phyloP scores from a whole-genome alignment of 2,329 filamentous ascomycete genomes.

The Fusarium hostae region DNA sequence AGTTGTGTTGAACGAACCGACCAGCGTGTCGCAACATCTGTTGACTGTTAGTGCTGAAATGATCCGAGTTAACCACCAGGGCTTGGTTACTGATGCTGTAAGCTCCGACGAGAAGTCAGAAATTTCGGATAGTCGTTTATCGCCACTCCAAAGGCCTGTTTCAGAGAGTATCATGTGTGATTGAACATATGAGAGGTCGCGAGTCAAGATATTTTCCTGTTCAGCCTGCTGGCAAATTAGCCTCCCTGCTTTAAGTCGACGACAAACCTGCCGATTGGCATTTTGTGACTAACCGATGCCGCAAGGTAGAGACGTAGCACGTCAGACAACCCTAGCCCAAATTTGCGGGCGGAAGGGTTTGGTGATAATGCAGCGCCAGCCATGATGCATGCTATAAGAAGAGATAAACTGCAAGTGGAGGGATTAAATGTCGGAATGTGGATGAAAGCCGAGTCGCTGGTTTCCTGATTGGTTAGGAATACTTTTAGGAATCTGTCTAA shows the following conservation, averaged over 20 bases:
- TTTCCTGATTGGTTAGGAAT: background rate
- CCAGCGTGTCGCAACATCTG: background rate
- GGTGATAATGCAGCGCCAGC: background rate
- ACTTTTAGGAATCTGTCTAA: background rate
- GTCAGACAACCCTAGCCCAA: background rate
- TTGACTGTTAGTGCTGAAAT: background rate
- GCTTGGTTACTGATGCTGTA: background rate
- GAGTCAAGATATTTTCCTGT: background rate
- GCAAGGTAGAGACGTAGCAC: background rate
- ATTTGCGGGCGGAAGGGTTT: background rate
- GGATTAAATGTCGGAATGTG: background rate
- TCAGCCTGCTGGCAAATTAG: background rate
- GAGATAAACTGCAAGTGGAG: background rate
- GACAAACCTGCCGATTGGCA: too few relatives aligned
- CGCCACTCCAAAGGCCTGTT: background rate
- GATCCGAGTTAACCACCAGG: fast-evolving
- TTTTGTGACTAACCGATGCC: background rate
- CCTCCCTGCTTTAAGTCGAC: too few relatives aligned
- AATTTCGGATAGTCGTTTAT: background rate
- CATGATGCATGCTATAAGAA: background rate
- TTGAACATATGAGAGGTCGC: background rate
- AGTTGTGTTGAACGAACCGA: background rate
- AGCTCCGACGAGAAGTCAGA: background rate
- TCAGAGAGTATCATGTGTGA: background rate
- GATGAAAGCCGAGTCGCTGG: background rate